A percentile compares a stretch with the other conserved stretches of the same genome.
Evolutionary conservation across 176 grass and related monocot species (phyloP).

Genomic region (Oryza glumipatula): DNA sequence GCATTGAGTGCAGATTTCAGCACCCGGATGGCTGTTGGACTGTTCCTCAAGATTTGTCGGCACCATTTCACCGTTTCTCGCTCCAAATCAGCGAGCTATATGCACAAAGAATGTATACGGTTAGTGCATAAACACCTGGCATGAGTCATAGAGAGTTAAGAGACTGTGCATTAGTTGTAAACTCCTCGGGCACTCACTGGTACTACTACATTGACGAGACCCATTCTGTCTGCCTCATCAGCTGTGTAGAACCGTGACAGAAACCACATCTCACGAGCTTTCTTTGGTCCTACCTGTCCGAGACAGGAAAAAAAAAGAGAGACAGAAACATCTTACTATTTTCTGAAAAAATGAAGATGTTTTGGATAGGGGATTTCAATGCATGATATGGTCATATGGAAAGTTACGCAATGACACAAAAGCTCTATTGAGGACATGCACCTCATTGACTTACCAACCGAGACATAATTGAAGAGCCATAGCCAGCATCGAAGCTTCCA

Average conservation of each 20-base stretch:
- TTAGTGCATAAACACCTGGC: not conserved
- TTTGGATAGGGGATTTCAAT: not conserved
- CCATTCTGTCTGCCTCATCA: conserved; percentile 88
- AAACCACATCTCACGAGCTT: conserved; percentile 92
- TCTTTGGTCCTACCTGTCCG: conserved; percentile 80
- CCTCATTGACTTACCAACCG: conserved; percentile 66
- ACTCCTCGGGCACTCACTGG: conserved; percentile 59
- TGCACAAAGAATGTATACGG: not conserved
- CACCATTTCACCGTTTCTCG: conserved; percentile 85
- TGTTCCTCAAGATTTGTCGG: conserved; percentile 82
- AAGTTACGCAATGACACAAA: not conserved
- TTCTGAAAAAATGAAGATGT: not conserved
- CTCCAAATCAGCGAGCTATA: conserved; percentile 79
- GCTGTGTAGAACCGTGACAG: conserved; percentile 82
- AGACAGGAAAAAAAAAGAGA: conserved; percentile 1
- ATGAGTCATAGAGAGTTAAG: not conserved
- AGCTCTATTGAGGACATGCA: not conserved
- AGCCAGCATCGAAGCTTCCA: conserved; percentile 97
- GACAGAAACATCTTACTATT: not conserved
- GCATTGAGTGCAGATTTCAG: conserved; percentile 92
- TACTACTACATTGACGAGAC: conserved; percentile 85
- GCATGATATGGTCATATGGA: not conserved
- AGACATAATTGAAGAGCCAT: conserved; percentile 95
- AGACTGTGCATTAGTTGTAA: too few relatives aligned
- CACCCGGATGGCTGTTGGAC: conserved; percentile 79